Conservation (phyloP, 2,329 filamentous ascomycete species). For the Zymoseptoria crescenta region DNA sequence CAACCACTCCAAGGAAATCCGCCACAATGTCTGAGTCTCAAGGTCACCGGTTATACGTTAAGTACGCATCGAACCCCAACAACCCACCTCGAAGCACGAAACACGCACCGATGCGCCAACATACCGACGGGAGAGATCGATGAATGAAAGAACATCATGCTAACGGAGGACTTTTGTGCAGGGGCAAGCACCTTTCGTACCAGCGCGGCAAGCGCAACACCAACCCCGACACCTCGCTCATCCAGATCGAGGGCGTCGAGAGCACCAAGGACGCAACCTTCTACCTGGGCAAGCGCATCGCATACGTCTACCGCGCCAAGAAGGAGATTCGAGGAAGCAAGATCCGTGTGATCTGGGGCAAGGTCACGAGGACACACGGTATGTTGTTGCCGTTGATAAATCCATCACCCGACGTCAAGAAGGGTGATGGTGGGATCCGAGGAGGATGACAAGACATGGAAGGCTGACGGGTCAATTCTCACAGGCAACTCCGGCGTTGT, state of each 20-base stretch:
- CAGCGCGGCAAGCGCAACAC: conserved; percentile 89
- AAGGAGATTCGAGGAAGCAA: conserved; percentile 95
- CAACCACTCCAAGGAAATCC: not conserved
- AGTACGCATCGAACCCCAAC: conserved; percentile 18
- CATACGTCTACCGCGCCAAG: conserved; percentile 95
- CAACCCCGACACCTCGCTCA: conserved; percentile 72
- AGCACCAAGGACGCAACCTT: conserved; percentile 86
- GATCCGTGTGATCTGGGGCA: conserved; percentile 98
- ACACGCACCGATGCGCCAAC: conserved; percentile 1
- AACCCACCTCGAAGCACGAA: conserved; percentile 3
- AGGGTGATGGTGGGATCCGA: not conserved
- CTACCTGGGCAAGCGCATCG: conserved; percentile 98
- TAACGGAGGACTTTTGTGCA: conserved; percentile 33
- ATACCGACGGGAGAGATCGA: not conserved
- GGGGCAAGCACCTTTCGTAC: conserved; percentile 98
- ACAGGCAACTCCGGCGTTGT: conserved; percentile 95
- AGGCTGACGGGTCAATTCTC: conserved; percentile 14
- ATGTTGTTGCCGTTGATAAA: no score
- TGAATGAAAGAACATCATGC: not conserved
- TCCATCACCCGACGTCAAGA: no score
- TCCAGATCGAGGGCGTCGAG: conserved; percentile 98
- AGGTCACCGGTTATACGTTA: conserved; percentile 30
- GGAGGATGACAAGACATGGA: not conserved
- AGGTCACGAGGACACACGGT: conserved; percentile 94
- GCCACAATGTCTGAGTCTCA: conserved; percentile 23